These are phyloP conservation scores for Hypoxylon sp. DNA, from an alignment of 2,329 filamentous ascomycete species.

Conservation along the genomic window DNA sequence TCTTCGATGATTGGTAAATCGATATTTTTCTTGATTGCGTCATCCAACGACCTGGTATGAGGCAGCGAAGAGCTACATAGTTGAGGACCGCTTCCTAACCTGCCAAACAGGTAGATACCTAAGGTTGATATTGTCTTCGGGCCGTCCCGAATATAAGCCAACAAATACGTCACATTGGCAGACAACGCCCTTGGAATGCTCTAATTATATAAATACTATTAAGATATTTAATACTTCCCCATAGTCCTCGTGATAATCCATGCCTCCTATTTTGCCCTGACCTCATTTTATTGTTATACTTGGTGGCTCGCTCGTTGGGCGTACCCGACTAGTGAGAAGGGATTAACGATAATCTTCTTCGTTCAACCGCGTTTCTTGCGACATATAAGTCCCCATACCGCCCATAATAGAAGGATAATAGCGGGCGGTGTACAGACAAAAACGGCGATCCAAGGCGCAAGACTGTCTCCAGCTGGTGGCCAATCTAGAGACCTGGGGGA, in stretches of 20 bases:
- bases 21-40: background rate
- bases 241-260: background rate
- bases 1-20: slow-evolving; percentile 10
- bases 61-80: slow-evolving; percentile 2
- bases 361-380: slow-evolving; percentile 4
- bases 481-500: slow-evolving; percentile 24
- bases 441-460: slow-evolving; percentile 35
- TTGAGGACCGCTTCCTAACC: background rate
- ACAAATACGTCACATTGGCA: background rate
- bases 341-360: background rate
- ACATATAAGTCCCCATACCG: slow-evolving; percentile 15
- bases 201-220: background rate
- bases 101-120: background rate
- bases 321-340: background rate
- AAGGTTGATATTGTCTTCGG: background rate
- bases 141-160: background rate
- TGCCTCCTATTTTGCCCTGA: background rate
- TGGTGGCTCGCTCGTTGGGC: background rate
- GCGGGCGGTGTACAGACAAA: slow-evolving; percentile 17
- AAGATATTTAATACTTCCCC: background rate
- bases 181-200: background rate
- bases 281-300: background rate
- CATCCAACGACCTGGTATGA: slow-evolving; percentile 15
- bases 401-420: slow-evolving; percentile 33
- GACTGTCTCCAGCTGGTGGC: slow-evolving; percentile 34